Evolutionary conservation across 306 rosid species (phyloP), one percentile per base, ranked within the genome.

Genomic region (Sindora glabra): DNA sequence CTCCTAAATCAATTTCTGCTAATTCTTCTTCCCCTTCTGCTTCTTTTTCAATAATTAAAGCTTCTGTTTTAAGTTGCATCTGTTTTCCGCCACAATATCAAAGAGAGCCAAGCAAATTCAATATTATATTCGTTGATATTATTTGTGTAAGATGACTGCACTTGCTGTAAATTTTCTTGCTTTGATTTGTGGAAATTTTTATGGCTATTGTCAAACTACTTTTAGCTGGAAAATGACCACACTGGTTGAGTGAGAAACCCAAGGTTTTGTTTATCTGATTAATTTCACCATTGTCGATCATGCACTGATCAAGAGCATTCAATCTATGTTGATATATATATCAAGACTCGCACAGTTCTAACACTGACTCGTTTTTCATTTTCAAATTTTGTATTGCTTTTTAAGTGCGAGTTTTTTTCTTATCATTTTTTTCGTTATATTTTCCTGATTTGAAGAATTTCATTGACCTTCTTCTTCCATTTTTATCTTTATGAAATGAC

Each of bases 371-470:
- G 23, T 54, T 41, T 52, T 50, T n/a, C 50, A 29, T 60, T 56
- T 73, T 63, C 75, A 82, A 84, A 75, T 64, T 68, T 41, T 65
- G 89, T 68, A 55, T 83, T 68, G 80, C 59, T 67, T 57, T 79
- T 74, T 71, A 58, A 61, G 77, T 71, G 81, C 76, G 73, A 80
- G 69, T 68, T 75, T 76, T 59, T 4, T n/a, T n/a, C n/a, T n/a
- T n/a, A n/a, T n/a, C 74, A 49, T 24, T 38, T 33, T 29, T 24
- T 64, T 70, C 13, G 10, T 29, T 52, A n/a, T n/a, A n/a, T n/a
- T 49, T 71, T 48, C 21, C 3, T 29, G 34, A 19, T 48, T 74
- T 26, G 34, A 64, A n/a, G 45, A 33, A 67, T n/a, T n/a, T 46
- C 37, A 57, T 73, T 68, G 62, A 46, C 79, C 72, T 65, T 71